Base-by-base conservation (phyloP, 1,284 basidiomycete species). In the Rhodotorula sp. region DNA sequence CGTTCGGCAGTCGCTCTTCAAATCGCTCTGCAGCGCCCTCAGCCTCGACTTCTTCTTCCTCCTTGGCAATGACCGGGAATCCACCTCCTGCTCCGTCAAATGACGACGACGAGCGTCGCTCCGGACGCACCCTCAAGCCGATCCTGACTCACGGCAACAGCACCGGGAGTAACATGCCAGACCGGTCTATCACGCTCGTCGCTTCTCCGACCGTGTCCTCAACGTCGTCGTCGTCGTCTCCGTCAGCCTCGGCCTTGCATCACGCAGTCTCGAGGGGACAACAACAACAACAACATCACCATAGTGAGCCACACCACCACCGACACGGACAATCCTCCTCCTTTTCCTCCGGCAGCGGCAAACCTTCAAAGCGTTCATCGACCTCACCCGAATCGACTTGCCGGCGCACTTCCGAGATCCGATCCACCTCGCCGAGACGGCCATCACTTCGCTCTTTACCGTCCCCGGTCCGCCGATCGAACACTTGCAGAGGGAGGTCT, bases 401-500 rank as follows among this genome's bases (percentile, higher is more conserved):
- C 55, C 65, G n/a, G 26, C 57, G 20, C 24, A n/a, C 12, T 63
- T 63, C 20, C 26, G 30, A 20, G 63, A 60, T 33, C 72, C 72
- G 1, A 33, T 74, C 29, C 55, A 60, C 46, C 66, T 74, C 42
- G 64, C 56, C 59, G 66, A 74, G 26, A 60, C 46, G 17, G 66
- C 67, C 6, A 63, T 69, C 33, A 51, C 64, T 30, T 37, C 57
- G n/a, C 24, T 71, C 8, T 48, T 74, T 29, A 53, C 65, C 15
- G 33, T 66, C 10, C 72, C 72, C 1, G 72, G 72, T 5, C 62
- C 62, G 20, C 30, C 72, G 12, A 6, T 69, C 18, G 70, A 71
- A 3, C 60, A 63, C n/a, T 37, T 74, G 14, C 22, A 62, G 24
- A 30, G 24, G 7, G 67, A 62, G 12, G 24, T 67, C 26, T n/a